A percentile compares a stretch with the other conserved stretches of the same genome.
phyloP scores from a whole-genome alignment of 2,329 filamentous ascomycete species.

The Keithomyces neogunnii region DNA sequence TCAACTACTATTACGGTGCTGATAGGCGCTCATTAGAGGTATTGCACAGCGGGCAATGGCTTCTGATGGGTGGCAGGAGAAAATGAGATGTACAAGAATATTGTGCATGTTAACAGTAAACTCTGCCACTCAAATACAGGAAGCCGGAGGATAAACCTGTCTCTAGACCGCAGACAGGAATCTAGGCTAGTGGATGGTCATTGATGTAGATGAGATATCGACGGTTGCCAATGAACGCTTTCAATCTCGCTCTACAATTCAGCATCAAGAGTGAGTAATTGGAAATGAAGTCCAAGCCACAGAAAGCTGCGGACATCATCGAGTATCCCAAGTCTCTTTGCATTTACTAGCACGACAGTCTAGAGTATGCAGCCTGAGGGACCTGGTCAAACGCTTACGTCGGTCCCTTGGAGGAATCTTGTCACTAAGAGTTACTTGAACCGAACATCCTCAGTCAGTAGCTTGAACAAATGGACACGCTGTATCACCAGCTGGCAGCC shows the following conservation, averaged over 20 bases:
- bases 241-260: constrained; percentile 54
- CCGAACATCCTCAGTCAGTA: constrained; percentile 55
- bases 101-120: constrained; percentile 65
- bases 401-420: constrained; percentile 51
- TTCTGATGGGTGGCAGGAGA: constrained; percentile 54
- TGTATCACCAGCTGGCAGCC: constrained; percentile 62
- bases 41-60: constrained; percentile 46
- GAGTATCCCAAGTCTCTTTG: constrained; percentile 54
- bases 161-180: no score
- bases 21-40: constrained; percentile 46
- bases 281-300: constrained; percentile 36
- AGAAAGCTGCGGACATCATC: constrained; percentile 56
- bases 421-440: constrained; percentile 47
- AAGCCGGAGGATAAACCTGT: constrained; percentile 44
- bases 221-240: constrained; percentile 16
- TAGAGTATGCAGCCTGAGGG: constrained; percentile 56
- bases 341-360: constrained; percentile 56
- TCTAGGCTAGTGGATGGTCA: constrained; percentile 51
- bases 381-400: constrained; percentile 31
- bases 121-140: constrained; percentile 53
- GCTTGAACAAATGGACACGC: constrained; percentile 36
- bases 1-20: no score
- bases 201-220: constrained; percentile 23
- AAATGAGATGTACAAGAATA: constrained; percentile 58
- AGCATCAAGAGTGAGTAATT: constrained; percentile 33